Evolutionary conservation across 1,139 yeast species (phyloP).

Genomic region (Petasospora rhodanensis): DNA sequence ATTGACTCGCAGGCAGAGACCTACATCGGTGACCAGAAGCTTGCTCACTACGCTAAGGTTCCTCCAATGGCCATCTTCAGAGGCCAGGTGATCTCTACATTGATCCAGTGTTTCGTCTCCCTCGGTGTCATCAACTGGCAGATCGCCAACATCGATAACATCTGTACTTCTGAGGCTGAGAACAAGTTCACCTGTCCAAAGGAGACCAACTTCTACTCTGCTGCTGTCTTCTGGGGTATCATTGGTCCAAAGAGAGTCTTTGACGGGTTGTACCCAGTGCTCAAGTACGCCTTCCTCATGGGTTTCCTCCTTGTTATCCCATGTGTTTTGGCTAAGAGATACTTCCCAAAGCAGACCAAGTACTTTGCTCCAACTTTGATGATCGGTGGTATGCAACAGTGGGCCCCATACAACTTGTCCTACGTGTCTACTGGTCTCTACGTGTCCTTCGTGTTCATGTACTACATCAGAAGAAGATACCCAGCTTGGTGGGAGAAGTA

Average conservation of each 20-base stretch:
- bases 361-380: slow-evolving; percentile 45
- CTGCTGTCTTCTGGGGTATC: slow-evolving; percentile 58
- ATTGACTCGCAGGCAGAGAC: slow-evolving; percentile 57
- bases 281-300: slow-evolving; percentile 48
- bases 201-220: slow-evolving; percentile 42
- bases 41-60: slow-evolving; percentile 55
- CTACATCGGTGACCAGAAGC: slow-evolving; percentile 51
- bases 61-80: slow-evolving; percentile 62
- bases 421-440: slow-evolving; percentile 51
- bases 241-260: slow-evolving; percentile 63
- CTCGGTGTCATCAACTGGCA: slow-evolving; percentile 54
- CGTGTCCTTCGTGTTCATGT: slow-evolving; percentile 48
- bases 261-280: slow-evolving; percentile 41
- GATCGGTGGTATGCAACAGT: slow-evolving; percentile 38
- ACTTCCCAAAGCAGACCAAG: slow-evolving; percentile 30
- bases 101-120: slow-evolving; percentile 42
- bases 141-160: slow-evolving; percentile 39
- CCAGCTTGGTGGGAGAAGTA: slow-evolving; percentile 60
- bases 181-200: slow-evolving; percentile 43
- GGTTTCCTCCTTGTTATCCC: slow-evolving; percentile 45
- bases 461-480: slow-evolving; percentile 44
- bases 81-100: slow-evolving; percentile 45
- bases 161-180: slow-evolving; percentile 41
- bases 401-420: slow-evolving; percentile 50
- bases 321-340: slow-evolving; percentile 39